Evolutionary conservation across 1,284 basidiomycete genomes (phyloP).

Genomic region (Tylopilus sp.): DNA sequence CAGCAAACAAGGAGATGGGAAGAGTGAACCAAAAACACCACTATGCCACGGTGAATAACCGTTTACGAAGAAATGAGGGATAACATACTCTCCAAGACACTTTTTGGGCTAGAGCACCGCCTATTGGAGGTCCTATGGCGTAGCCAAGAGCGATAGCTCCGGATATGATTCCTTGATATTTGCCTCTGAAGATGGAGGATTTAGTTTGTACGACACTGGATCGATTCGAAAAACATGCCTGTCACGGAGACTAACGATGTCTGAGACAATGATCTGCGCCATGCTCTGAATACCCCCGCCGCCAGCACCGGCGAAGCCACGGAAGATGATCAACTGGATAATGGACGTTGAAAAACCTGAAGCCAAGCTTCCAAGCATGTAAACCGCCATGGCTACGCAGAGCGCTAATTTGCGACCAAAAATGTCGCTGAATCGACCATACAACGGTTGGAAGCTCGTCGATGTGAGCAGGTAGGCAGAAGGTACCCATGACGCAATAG

Average conservation of each 20-base stretch:
- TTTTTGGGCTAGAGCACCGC: conserved; percentile 55
- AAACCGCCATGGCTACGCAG: conserved; percentile 55
- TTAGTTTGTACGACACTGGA: not conserved
- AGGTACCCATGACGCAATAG: conserved; percentile 68
- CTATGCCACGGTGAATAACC: conserved; percentile 24
- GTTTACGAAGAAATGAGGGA: not conserved
- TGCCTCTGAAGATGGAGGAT: conserved; percentile 40
- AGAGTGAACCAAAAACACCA: conserved; percentile 70
- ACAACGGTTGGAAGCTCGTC: conserved; percentile 61
- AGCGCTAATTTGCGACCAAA: conserved; percentile 71
- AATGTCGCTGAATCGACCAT: conserved; percentile 72
- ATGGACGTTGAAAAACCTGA: conserved; percentile 62
- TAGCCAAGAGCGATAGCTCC: conserved; percentile 44
- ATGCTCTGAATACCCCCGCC: conserved; percentile 67
- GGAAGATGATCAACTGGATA: conserved; percentile 69
- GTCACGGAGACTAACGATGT: conserved; percentile 58
- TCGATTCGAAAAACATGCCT: conserved; percentile 37
- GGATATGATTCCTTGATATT: conserved; percentile 63
- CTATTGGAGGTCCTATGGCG: conserved; percentile 55
- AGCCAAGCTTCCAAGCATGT: conserved; percentile 58
- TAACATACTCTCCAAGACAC: conserved; percentile 57
- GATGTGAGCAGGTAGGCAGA: conserved; percentile 62
- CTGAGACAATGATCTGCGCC: conserved; percentile 62
- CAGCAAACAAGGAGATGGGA: conserved; percentile 51
- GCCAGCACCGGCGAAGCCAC: conserved; percentile 63